Conservation (phyloP, 805 yeast species). For the fission yeast (Schizosaccharomyces pombe) region DNA sequence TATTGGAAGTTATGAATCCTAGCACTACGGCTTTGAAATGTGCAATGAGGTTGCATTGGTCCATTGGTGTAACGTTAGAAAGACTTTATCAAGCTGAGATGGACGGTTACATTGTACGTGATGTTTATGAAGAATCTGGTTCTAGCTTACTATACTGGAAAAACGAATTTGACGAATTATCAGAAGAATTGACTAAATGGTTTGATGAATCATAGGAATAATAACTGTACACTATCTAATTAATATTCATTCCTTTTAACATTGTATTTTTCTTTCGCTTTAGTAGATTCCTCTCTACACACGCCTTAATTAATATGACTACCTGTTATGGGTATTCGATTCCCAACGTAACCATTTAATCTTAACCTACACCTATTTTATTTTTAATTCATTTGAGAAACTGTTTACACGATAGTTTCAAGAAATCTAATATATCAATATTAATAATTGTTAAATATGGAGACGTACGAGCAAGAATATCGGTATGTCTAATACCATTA, state of each 20-base stretch:
- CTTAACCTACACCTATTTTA: no score
- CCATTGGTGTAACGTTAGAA: neutral
- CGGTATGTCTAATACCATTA: neutral
- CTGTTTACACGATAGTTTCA: no score
- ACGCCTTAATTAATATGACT: no score
- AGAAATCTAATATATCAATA: no score
- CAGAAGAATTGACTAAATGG: neutral
- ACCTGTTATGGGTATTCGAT: no score
- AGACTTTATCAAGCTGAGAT: neutral
- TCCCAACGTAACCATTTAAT: no score
- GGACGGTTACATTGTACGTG: neutral
- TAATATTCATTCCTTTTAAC: no score
- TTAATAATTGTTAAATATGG: neutral
- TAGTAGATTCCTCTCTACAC: no score
- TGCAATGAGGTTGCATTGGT: neutral
- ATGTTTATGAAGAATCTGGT: neutral
- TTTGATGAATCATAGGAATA: no score
- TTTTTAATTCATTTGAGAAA: no score
- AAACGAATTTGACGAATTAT: neutral
- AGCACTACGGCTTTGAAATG: neutral
- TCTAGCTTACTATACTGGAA: neutral
- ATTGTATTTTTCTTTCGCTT: no score
- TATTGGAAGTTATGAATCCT: neutral
- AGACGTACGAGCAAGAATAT: neutral
- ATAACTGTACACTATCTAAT: no score